Evolutionary conservation across 169 alveolate species (phyloP).

Genomic region (Prorocentrum cordatum): DNA sequence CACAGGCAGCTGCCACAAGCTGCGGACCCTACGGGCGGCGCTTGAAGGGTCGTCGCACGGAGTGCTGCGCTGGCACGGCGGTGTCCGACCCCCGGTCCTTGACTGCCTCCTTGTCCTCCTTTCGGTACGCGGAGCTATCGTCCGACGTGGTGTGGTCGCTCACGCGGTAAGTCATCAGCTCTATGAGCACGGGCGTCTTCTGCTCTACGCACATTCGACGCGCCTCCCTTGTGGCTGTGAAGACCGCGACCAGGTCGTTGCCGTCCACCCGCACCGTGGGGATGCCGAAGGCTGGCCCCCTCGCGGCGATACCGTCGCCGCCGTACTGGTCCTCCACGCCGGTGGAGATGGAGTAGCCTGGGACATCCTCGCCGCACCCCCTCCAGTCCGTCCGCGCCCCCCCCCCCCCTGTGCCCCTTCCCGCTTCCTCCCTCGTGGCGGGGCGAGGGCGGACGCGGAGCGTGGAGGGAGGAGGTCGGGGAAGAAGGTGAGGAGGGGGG

Average conservation of each 20-base stretch:
- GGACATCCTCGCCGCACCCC: no score
- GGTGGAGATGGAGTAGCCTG: conserved; percentile 91
- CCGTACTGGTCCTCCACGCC: conserved; percentile 88
- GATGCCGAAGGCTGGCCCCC: conserved; percentile 91
- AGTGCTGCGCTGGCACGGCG: no score
- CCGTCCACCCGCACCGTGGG: conserved; percentile 87
- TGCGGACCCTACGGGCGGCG: no score
- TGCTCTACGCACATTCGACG: conserved; percentile 70
- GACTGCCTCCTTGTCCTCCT: conserved; percentile 36
- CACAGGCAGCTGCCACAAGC: no score
- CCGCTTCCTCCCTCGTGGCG: no score
- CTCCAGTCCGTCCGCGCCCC: no score
- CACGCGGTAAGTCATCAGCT: conserved; percentile 89
- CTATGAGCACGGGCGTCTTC: conserved; percentile 7
- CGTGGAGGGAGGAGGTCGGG: no score
- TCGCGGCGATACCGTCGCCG: conserved; percentile 93
- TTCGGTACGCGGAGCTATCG: conserved; percentile 77
- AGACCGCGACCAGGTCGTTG: conserved; percentile 90
- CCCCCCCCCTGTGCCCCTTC: no score
- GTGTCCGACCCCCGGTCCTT: no score
- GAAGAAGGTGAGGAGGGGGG: no score
- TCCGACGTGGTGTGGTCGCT: conserved; percentile 96
- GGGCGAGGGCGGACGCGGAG: no score
- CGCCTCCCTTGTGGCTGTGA: conserved; percentile 84
- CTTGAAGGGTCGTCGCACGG: no score